These are phyloP conservation scores for Acarospora socialis DNA, from an alignment of 2,329 filamentous ascomycete species.

Conservation along the genomic window DNA sequence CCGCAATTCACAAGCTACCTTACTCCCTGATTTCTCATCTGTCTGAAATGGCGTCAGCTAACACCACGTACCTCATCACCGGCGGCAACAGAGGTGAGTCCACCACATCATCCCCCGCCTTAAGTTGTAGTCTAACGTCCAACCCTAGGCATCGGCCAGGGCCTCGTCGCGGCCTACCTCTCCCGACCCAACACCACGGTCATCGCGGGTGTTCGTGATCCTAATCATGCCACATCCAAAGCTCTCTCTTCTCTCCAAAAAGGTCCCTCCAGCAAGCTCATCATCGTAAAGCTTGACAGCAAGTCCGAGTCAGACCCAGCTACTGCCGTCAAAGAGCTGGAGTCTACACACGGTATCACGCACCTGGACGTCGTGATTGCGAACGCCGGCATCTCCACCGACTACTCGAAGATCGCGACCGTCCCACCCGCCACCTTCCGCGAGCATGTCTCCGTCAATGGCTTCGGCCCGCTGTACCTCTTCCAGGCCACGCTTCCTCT, in stretches of 20 bases:
- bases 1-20: no score
- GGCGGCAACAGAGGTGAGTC: constrained; percentile 20
- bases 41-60: no score
- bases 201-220: constrained; percentile 14
- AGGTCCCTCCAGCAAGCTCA: constrained; percentile 23
- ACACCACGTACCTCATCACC: constrained; percentile 20
- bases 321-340: constrained; percentile 21
- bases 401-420: constrained; percentile 12
- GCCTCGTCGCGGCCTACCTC: constrained; percentile 23
- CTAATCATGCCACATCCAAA: constrained; percentile 6
- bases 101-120: not conserved
- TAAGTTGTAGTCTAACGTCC: constrained; percentile 5
- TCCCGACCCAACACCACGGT: constrained; percentile 22
- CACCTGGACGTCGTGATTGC: constrained; percentile 38
- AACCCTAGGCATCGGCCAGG: constrained; percentile 24
- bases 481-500: constrained; percentile 33
- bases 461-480: constrained; percentile 26
- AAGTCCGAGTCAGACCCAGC: constrained; percentile 21
- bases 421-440: constrained; percentile 13
- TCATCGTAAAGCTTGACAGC: constrained; percentile 32
- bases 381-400: constrained; percentile 32
- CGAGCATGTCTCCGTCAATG: constrained; percentile 22
- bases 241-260: constrained; percentile 20
- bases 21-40: not conserved
- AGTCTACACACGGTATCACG: constrained; percentile 22